Conservation (phyloP, 176 grass and related monocot species). For the Canna indica region DNA sequence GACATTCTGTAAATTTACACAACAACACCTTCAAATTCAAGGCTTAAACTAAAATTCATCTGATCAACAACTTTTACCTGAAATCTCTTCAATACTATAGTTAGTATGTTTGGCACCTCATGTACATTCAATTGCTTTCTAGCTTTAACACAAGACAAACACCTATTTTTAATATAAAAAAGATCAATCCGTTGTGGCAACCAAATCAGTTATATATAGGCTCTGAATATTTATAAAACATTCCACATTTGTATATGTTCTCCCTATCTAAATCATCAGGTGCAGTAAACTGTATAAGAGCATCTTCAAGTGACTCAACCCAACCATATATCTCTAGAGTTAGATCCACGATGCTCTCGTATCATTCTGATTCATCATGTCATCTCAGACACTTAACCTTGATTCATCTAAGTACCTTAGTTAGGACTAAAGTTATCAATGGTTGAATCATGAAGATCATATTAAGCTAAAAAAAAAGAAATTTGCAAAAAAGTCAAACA, state of each 20-base stretch:
- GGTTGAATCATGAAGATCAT: constrained; percentile 22
- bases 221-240: constrained; percentile 23
- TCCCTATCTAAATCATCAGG: constrained; percentile 98
- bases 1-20: neutral
- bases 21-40: constrained; percentile 14
- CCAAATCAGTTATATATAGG: neutral
- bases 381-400: constrained; percentile 98
- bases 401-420: constrained; percentile 26
- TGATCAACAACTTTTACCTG: constrained; percentile 33
- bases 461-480: neutral
- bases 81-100: constrained; percentile 97
- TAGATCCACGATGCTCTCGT: constrained; percentile 99
- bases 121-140: constrained; percentile 87
- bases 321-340: constrained; percentile 97
- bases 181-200: constrained; percentile 10
- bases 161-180: constrained; percentile 31
- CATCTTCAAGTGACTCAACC: constrained; percentile 98
- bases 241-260: constrained; percentile 99
- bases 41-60: too few species aligned
- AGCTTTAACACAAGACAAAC: constrained; percentile 85
- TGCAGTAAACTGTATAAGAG: constrained; percentile 92
- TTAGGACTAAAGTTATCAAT: constrained; percentile 24
- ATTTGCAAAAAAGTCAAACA: constrained; percentile 20
- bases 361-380: constrained; percentile 85
- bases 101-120: constrained; percentile 99